Evolutionary conservation across 495 filamentous ascomycete genomes (phyloP).

Genomic region (Tuber indicum): DNA sequence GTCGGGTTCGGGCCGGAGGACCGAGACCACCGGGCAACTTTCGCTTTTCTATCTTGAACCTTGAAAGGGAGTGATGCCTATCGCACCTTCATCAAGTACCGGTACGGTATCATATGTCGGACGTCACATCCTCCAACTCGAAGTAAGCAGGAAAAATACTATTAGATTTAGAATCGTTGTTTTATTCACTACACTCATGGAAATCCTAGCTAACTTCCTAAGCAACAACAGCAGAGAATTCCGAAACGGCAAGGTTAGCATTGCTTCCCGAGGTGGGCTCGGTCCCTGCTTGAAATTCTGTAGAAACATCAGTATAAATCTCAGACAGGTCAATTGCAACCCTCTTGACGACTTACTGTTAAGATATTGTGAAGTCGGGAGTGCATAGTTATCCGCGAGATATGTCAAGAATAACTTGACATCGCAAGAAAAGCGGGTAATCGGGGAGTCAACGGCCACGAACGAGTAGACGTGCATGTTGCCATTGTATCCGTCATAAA

Average conservation of each 20-base stretch:
- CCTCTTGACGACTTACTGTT: conserved; percentile 38
- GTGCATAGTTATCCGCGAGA: conserved; percentile 48
- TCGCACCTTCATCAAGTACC: neutral
- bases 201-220: conserved; percentile 34
- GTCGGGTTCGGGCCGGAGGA: neutral
- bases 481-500: conserved; percentile 55
- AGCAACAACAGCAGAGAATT: conserved; percentile 46
- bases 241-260: conserved; percentile 43
- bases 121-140: neutral
- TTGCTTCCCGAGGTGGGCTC: conserved; percentile 51
- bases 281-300: conserved; percentile 50
- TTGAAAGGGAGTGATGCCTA: neutral
- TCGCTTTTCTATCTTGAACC: neutral
- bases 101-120: too few species aligned
- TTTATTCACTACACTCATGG: neutral
- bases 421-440: conserved; percentile 53
- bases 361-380: conserved; percentile 52
- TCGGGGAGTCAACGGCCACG: conserved; percentile 48
- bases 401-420: conserved; percentile 55
- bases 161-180: neutral
- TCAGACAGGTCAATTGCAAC: neutral
- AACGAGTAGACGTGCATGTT: conserved; percentile 57
- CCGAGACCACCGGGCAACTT: neutral
- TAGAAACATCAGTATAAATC: neutral
- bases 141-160: neutral